Evolutionary conservation across 2,329 filamentous ascomycete genomes (phyloP).

Genomic region (Chalara sp.): DNA sequence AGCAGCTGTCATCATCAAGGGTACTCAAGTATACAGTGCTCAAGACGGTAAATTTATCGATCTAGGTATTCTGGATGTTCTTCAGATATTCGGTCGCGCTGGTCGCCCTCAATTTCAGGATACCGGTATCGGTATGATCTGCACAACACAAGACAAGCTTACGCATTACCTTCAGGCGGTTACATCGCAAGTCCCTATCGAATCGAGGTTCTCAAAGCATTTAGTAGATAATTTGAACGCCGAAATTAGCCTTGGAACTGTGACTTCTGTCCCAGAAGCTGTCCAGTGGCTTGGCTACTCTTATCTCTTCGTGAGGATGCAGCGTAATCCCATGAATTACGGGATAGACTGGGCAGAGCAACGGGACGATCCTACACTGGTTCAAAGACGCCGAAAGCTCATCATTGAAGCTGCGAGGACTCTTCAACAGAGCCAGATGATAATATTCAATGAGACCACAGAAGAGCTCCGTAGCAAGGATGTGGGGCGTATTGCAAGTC

Average conservation of each 20-base stretch:
- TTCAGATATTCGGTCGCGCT: conserved; percentile 97
- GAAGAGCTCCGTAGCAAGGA: conserved; percentile 93
- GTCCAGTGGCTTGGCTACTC: conserved; percentile 98
- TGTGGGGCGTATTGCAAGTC: conserved; percentile 91
- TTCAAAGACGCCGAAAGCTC: conserved; percentile 76
- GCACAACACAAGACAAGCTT: conserved; percentile 90
- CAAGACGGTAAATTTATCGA: conserved; percentile 97
- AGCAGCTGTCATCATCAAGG: conserved; percentile 91
- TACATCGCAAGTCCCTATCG: conserved; percentile 93
- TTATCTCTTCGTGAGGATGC: conserved; percentile 95
- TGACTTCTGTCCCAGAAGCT: conserved; percentile 87
- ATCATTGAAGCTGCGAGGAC: conserved; percentile 83
- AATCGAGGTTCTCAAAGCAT: conserved; percentile 91
- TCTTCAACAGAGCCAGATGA: conserved; percentile 93
- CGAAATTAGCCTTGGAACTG: conserved; percentile 87
- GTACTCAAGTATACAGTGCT: conserved; percentile 68
- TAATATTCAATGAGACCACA: conserved; percentile 93
- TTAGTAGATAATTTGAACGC: conserved; percentile 96
- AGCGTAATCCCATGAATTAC: conserved; percentile 82
- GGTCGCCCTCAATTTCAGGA: conserved; percentile 97
- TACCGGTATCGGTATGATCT: conserved; percentile 96
- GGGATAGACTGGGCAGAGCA: conserved; percentile 94
- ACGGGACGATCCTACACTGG: conserved; percentile 78
- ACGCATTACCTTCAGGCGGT: conserved; percentile 87
- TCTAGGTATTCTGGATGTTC: conserved; percentile 88